A percentile compares a stretch with the other conserved stretches of the same genome.
Conservation (phyloP, 768 basidiomycete species). For the Hericium erinaceus region DNA sequence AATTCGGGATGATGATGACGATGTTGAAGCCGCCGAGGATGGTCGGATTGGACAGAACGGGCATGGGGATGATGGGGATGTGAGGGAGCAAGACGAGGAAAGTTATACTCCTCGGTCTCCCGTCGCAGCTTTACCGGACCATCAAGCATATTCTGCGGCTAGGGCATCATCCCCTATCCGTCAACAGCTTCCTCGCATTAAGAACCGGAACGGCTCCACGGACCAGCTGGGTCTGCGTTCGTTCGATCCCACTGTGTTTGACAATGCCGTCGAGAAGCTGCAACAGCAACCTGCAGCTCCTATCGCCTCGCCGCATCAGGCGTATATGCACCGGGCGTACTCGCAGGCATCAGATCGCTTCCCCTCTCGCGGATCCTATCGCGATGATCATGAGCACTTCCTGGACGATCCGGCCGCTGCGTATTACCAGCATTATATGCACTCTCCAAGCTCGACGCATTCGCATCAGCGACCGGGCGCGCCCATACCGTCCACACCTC, state of each 20-base stretch:
- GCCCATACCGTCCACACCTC: constrained; percentile 73
- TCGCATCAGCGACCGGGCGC: constrained; percentile 49
- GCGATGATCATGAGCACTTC: constrained; percentile 52
- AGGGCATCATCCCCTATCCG: constrained; percentile 1
- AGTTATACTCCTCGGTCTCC: constrained; percentile 15
- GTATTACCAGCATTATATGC: constrained; percentile 52
- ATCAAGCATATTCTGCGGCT: neutral
- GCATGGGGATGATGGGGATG: constrained; percentile 6
- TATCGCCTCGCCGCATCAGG: neutral
- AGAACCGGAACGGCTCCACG: constrained; percentile 12
- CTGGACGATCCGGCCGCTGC: constrained; percentile 49
- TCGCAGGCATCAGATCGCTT: neutral
- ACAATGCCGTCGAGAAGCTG: constrained; percentile 9
- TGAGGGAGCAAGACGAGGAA: constrained; percentile 13
- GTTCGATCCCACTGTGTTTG: constrained; percentile 10
- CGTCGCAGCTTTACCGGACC: constrained; percentile 7
- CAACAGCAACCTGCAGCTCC: neutral
- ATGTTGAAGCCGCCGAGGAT: neutral
- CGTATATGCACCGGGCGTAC: constrained; percentile 1
- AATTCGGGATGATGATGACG: neutral
- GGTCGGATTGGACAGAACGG: constrained; percentile 1
- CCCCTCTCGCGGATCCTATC: constrained; percentile 9
- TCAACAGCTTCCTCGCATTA: constrained; percentile 3
- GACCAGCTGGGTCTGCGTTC: constrained; percentile 11
- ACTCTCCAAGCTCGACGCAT: constrained; percentile 26